A percentile compares a stretch with the other conserved stretches of the same genome.
phyloP scores from a whole-genome alignment of 2,329 filamentous ascomycete species.

The Nemania sp. region DNA sequence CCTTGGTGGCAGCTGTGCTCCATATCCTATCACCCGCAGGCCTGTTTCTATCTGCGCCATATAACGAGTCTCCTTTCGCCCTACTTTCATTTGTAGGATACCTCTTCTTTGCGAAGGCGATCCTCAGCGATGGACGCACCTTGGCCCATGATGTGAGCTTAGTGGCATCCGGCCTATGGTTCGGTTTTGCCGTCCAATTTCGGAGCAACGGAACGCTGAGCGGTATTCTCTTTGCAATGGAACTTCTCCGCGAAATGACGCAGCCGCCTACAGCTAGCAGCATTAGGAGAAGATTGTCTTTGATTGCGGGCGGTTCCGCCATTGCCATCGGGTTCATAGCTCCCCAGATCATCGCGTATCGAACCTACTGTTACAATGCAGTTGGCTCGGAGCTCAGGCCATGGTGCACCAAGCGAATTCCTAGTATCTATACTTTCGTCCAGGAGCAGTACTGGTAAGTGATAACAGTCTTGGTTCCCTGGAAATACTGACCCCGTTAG shows the following conservation, averaged over 20 bases:
- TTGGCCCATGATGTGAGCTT: slow-evolving; percentile 52
- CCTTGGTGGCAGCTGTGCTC: slow-evolving; percentile 70
- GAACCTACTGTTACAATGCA: slow-evolving; percentile 62
- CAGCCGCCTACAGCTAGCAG: slow-evolving; percentile 41
- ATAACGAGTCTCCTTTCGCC: slow-evolving; percentile 79
- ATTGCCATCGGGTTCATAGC: slow-evolving; percentile 68
- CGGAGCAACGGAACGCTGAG: slow-evolving; percentile 87
- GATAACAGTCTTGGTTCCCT: slow-evolving; percentile 4
- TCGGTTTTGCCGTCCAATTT: slow-evolving; percentile 73
- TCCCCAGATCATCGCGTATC: slow-evolving; percentile 78
- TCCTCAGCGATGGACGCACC: slow-evolving; percentile 39
- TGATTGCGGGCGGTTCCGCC: slow-evolving; percentile 67
- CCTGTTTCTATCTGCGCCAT: slow-evolving; percentile 85
- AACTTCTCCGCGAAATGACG: slow-evolving; percentile 46
- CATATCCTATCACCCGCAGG: slow-evolving; percentile 88
- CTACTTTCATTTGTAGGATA: slow-evolving; percentile 75
- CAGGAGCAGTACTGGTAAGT: slow-evolving; percentile 87
- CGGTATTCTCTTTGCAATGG: slow-evolving; percentile 71
- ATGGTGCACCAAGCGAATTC: slow-evolving; percentile 76
- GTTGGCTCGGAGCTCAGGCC: slow-evolving; percentile 50
- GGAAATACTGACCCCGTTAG: slow-evolving; percentile 50
- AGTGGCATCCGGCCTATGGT: slow-evolving; percentile 66
- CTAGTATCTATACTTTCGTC: slow-evolving; percentile 90
- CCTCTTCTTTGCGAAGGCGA: slow-evolving; percentile 64
- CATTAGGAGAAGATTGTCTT: slow-evolving; percentile 57